Conservation (phyloP, 805 yeast species). For the Suhomyces prunicola region DNA sequence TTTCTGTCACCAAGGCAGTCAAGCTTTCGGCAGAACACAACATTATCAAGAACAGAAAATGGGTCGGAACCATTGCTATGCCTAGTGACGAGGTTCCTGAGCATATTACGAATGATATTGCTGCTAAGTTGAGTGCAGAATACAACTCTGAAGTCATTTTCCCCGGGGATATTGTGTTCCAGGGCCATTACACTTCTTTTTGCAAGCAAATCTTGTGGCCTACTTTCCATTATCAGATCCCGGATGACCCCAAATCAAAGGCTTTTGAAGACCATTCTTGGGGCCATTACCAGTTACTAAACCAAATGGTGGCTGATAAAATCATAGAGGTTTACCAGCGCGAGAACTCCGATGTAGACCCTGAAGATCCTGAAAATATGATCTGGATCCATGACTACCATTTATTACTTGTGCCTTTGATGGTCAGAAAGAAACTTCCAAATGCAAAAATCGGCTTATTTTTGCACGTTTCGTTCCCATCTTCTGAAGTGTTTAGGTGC, state of each 20-base stretch:
- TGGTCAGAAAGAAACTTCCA: conserved; percentile 76
- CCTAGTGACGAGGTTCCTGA: conserved; percentile 80
- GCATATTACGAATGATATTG: conserved; percentile 52
- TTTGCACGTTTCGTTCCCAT: conserved; percentile 91
- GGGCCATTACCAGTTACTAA: conserved; percentile 74
- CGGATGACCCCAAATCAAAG: conserved; percentile 89
- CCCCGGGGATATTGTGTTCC: conserved; percentile 74
- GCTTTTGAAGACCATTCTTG: conserved; percentile 96
- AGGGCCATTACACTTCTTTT: conserved; percentile 87
- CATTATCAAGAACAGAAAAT: conserved; percentile 41
- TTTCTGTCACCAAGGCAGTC: conserved; percentile 83
- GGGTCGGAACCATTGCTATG: conserved; percentile 93
- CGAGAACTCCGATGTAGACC: conserved; percentile 38
- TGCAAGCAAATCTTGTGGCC: conserved; percentile 98
- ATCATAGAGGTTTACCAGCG: conserved; percentile 55
- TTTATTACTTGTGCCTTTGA: conserved; percentile 75
- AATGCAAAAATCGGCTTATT: conserved; percentile 87
- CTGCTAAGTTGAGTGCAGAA: conserved; percentile 41
- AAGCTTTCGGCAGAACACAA: conserved; percentile 47
- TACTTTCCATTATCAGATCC: conserved; percentile 86
- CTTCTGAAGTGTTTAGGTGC: conserved; percentile 92
- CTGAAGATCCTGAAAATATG: conserved; percentile 51
- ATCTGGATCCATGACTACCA: conserved; percentile 97
- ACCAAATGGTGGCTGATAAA: conserved; percentile 76
- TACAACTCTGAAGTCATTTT: conserved; percentile 64